Evolutionary conservation across 2,329 filamentous ascomycete genomes (phyloP), one percentile per base, ranked within the genome.

Genomic region (Blastomyces silverae): DNA sequence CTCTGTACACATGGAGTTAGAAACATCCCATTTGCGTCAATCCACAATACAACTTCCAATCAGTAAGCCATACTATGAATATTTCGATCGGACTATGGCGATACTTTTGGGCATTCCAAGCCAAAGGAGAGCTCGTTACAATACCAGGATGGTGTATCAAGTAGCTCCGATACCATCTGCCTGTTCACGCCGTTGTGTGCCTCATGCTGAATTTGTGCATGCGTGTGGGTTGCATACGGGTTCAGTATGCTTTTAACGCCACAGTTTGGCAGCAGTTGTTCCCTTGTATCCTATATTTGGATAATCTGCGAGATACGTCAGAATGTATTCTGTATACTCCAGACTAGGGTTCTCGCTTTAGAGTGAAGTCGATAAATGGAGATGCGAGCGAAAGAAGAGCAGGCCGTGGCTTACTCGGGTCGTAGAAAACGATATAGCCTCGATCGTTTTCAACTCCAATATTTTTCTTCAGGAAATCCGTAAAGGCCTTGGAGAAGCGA

Each of bases 401-500:
- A 28, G n/a, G 17, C 3, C 20, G 7, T n/a, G 13, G 42, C 37
- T 42, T 25, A 42, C 37, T 13, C n/a, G 37, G 56, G n/a, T 42
- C n/a, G 20, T 22, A 25, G 34, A 58, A 58, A 37, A 42, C 11
- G n/a, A 58, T n/a, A 58, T 58, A 58, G 11, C 56, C 56, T 58
- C 56, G 31, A 58, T 42, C n/a, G n/a, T 42, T 58, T n/a, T 39
- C 34, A 37, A 58, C 37, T 17, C 34, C 56, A 42, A 58, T 58
- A n/a, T 42, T 15, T 6, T 25, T 8, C 8, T 58, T 58, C 13
- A 58, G 56, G 20, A 58, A 58, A 1, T 58, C 56, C n/a, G 37
- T 15, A 22, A 58, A 42, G 37, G 37, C 37, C n/a, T 58, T 44
- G n/a, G 37, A 58, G 20, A 44, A 25, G 34, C 10, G 6, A 39